Evolutionary conservation across 768 basidiomycete genomes (phyloP), one percentile per base, ranked within the genome.

Genomic region (Boletus huronensis): DNA sequence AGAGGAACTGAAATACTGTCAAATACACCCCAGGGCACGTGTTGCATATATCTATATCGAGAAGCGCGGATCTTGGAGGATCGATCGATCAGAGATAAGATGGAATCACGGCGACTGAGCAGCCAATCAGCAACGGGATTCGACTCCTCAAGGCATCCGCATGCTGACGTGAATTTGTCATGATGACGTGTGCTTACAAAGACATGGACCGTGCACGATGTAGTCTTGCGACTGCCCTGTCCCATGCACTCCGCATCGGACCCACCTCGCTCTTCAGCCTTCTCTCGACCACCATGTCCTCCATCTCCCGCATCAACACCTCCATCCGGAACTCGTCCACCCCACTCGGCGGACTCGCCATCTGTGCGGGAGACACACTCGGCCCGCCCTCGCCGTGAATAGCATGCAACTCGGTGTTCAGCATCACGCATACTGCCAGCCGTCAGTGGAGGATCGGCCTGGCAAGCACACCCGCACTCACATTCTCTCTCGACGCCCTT

Each of bases 211-310:
- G 69, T 58, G 67, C 60, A 48, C 69, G 8, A 0, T 9, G 19
- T 26, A 19, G 9, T 59, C 46, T 53, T 40, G 53, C 39, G 23
- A 81, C 59, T 0, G 78, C 79, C 1, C 60, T 70, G 50, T 82
- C 76, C 81, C 82, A 84, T 10, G 75, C 78, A 35, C 68, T 78
- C 61, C 71, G 70, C 50, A 87, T 72, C n/a, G 84, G 85, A 14
- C 82, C 84, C 1, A 64, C 70, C 38, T 80, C 79, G 49, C 72
- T 76, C 69, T 77, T 81, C 38, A 90, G 69, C 60, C 79, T 81
- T 31, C 74, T 73, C 70, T 89, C 88, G 3, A 90, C 76, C 44
- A 88, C 70, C 62, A 88, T 75, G 38, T 82, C 75, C 66, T 85
- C 80, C 77, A 90, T 84, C 69, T 87, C 86, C 16, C 66, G 55